Evolutionary conservation across 768 basidiomycete genomes (phyloP), one percentile per base, ranked within the genome.

Genomic region (Sistotremastrum suecicum): DNA sequence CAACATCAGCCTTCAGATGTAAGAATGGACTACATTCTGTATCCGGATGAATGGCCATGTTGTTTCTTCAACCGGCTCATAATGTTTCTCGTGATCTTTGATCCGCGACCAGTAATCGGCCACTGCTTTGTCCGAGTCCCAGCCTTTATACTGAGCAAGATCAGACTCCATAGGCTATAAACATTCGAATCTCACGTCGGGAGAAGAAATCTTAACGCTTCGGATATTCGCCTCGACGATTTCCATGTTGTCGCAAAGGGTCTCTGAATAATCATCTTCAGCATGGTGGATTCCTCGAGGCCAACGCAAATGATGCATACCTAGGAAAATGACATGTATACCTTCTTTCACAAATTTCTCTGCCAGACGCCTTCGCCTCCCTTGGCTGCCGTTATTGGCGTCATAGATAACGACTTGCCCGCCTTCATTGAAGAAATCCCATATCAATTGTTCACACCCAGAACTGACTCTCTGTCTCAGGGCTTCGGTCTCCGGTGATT

Each of bases 341-440:
- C 86, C 90, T 20, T 63, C 72, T 56, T 75, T 74, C 60, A 86
- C 82, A 56, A 94, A 97, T 64, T 78, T 91, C 63, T 91, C 80
- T 1, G 81, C 80, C 42, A 95, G 61, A 20, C 67, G 66, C 50
- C 82, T 76, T 45, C 95, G 67, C 32, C 71, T 72, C 41, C 70
- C 72, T 20, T 70, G 68, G 5, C 76, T 78, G 1, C 90, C 90
- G 54, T 97, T 97, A 58, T 99, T 99, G 31, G 95, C 95, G 59
- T 99, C 95, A 66, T 97, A 98, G 51, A 99, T 92, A 35, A 94
- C 89, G 29, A 98, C 92, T 61, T 99, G 95, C 0, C 94, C 95
- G 4, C 88, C 83, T 2, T 62, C 64, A 48, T 73, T 70, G 63
- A 94, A 98, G 63, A 84, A 95, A 51, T 89, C 78, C 76, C 78